These are phyloP conservation scores for Ascochyta lentis DNA, from an alignment of 2,329 filamentous ascomycete genomes.

Conservation along the genomic window DNA sequence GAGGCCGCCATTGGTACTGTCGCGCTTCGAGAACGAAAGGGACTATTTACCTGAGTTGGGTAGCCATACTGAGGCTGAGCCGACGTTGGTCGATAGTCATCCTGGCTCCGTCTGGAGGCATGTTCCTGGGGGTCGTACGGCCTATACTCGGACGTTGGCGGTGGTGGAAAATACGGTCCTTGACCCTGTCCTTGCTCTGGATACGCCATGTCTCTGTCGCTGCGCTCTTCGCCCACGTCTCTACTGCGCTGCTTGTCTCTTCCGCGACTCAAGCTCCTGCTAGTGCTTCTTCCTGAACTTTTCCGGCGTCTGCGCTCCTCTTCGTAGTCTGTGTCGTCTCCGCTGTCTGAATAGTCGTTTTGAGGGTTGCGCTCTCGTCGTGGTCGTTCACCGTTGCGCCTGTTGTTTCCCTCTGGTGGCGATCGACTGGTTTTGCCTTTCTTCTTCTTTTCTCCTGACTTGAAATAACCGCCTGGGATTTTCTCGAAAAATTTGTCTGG, in stretches of 20 bases:
- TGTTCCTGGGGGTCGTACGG: slow-evolving; percentile 48
- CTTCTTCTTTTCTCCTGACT: slow-evolving; percentile 39
- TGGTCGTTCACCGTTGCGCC: slow-evolving; percentile 27
- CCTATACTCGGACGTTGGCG: slow-evolving; percentile 41
- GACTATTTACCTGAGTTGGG: slow-evolving; percentile 47
- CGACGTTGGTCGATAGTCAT: slow-evolving; percentile 33
- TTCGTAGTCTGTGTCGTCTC: slow-evolving; percentile 42
- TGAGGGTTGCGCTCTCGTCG: slow-evolving; percentile 36
- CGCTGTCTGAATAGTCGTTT: slow-evolving; percentile 39
- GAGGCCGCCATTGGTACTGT: slow-evolving; percentile 34
- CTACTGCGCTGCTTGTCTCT: slow-evolving; percentile 33
- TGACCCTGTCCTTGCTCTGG: slow-evolving; percentile 30
- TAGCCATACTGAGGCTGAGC: slow-evolving; percentile 38
- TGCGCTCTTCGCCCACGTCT: slow-evolving; percentile 35
- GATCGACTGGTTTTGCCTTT: slow-evolving; percentile 26
- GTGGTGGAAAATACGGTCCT: slow-evolving; percentile 43
- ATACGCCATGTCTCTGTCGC: slow-evolving; percentile 37
- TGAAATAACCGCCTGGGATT: slow-evolving; percentile 49
- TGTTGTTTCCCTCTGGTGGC: slow-evolving; percentile 24
- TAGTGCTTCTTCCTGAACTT: slow-evolving; percentile 33
- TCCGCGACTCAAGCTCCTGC: slow-evolving; percentile 39
- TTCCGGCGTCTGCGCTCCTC: slow-evolving; percentile 36
- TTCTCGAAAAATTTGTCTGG: slow-evolving; percentile 49
- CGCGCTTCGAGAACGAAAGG: slow-evolving; percentile 39
- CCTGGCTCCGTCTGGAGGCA: slow-evolving; percentile 28